These are phyloP conservation scores for Ustilago xerochloae DNA, from an alignment of 1,284 basidiomycete species.

Conservation along the genomic window DNA sequence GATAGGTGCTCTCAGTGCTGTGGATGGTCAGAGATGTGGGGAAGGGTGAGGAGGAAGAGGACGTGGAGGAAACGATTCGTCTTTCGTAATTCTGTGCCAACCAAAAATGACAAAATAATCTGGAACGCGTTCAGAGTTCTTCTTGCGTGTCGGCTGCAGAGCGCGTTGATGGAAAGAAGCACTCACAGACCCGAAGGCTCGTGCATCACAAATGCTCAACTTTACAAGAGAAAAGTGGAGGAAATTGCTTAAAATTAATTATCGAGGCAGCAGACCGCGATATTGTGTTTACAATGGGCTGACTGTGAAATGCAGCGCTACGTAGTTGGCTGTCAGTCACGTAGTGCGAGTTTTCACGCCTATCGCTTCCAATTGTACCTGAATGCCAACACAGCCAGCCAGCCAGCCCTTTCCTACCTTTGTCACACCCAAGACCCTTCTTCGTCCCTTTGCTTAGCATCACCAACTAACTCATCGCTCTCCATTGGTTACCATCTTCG, in stretches of 20 bases:
- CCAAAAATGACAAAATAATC: background rate
- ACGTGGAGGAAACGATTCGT: background rate
- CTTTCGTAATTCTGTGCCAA: constrained; percentile 1
- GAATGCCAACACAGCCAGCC: background rate
- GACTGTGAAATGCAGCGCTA: constrained; percentile 25
- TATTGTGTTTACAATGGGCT: background rate
- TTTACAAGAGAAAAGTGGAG: background rate
- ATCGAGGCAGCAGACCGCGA: background rate
- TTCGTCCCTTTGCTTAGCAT: too few relatives aligned
- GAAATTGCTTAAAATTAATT: background rate
- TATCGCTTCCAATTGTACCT: constrained; percentile 1
- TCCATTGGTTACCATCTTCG: too few relatives aligned
- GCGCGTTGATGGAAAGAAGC: constrained; percentile 1
- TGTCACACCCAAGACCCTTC: too few relatives aligned
- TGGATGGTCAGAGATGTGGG: background rate
- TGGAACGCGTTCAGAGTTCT: background rate
- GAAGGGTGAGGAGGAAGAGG: background rate
- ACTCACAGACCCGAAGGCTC: too few relatives aligned
- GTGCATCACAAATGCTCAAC: constrained; percentile 2
- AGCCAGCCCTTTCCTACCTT: background rate
- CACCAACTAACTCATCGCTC: too few relatives aligned
- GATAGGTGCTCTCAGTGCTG: background rate
- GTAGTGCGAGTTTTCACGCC: constrained; percentile 5
- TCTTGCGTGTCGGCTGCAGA: constrained; percentile 4
- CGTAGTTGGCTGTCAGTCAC: constrained; percentile 10